Percentiles rank a stretch among this genome's conserved stretches.
Evolutionary conservation across 2,329 filamentous ascomycete species (phyloP).

Genomic region (Fusarium mexicanum): DNA sequence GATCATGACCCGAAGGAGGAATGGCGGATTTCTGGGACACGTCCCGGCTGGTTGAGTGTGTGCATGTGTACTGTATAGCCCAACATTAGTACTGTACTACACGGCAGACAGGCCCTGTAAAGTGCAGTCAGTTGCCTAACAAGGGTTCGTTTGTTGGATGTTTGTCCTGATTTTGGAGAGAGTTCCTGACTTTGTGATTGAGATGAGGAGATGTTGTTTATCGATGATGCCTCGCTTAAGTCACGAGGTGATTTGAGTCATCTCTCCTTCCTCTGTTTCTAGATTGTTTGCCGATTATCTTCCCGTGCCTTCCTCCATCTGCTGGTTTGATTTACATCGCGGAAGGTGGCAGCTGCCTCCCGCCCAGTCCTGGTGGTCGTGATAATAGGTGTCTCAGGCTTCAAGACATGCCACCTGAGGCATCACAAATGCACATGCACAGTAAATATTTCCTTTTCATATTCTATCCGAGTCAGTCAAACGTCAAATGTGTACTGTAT

Average conservation of each 20-base stretch:
- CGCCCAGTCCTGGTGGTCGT: no score
- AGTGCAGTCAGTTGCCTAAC: not conserved
- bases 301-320: slow-evolving; percentile 1
- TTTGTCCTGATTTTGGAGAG: slow-evolving; percentile 2
- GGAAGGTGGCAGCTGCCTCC: not conserved
- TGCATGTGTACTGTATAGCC: not conserved
- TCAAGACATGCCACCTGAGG: slow-evolving; percentile 3
- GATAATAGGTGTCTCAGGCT: not conserved
- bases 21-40: slow-evolving; percentile 24
- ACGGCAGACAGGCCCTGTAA: not conserved
- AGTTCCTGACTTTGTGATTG: not conserved
- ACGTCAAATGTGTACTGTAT: not conserved
- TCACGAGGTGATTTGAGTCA: slow-evolving; percentile 8
- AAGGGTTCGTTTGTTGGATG: slow-evolving; percentile 6
- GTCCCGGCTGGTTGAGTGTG: slow-evolving; percentile 22
- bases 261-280: not conserved
- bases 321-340: not conserved
- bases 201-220: slow-evolving; percentile 6
- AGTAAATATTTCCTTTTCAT: not conserved
- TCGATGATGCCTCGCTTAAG: not conserved
- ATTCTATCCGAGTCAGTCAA: not conserved
- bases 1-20: slow-evolving; percentile 3
- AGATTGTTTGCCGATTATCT: not conserved
- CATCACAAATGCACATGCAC: not conserved
- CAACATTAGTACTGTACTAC: not conserved